Evolutionary conservation across 495 filamentous ascomycete species (phyloP).

Genomic region (Hypoxylon lienhwacheense): DNA sequence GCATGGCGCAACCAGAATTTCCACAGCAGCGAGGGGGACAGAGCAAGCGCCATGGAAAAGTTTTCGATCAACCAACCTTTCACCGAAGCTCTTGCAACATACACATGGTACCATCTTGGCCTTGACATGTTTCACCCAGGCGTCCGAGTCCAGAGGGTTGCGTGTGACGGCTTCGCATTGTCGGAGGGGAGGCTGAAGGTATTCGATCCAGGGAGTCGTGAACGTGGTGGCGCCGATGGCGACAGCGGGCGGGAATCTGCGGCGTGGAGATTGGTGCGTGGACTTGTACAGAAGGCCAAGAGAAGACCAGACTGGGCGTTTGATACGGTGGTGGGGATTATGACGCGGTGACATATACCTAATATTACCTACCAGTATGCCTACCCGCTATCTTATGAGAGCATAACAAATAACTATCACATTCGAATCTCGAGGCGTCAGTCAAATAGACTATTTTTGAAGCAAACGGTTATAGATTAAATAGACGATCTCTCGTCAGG

Average conservation of each 20-base stretch:
- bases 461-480: no score
- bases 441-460: no score
- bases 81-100: conserved; percentile 46
- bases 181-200: conserved; percentile 50
- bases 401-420: no score
- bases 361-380: no score
- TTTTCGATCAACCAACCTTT: conserved; percentile 40
- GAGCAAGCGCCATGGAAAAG: background rate
- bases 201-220: conserved; percentile 31
- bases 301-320: conserved; percentile 20
- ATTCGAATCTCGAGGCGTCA: no score
- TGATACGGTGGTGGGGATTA: background rate
- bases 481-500: no score
- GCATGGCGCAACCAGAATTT: conserved; percentile 40
- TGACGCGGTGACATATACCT: background rate
- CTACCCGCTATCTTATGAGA: no score
- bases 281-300: conserved; percentile 18
- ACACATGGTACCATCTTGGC: conserved; percentile 45
- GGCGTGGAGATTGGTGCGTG: conserved; percentile 26
- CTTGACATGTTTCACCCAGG: conserved; percentile 51
- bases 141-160: conserved; percentile 47
- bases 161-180: conserved; percentile 50
- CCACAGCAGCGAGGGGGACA: background rate
- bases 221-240: background rate
- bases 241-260: background rate